phyloP scores from a whole-genome alignment of 2,329 filamentous ascomycete species.

The Parascedosporium putredinis region DNA sequence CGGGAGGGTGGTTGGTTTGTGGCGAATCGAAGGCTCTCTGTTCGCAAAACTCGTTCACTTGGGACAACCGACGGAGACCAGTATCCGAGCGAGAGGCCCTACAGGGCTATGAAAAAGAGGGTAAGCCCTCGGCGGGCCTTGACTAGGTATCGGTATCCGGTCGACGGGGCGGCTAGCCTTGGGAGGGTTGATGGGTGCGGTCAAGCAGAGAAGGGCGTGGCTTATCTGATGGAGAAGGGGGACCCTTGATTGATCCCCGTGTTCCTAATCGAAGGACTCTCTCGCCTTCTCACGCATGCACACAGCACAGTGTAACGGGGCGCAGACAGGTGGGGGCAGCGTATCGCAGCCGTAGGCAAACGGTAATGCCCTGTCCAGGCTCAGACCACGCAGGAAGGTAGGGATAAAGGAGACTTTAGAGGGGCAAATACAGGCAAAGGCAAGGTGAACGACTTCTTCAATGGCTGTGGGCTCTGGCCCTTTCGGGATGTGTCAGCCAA shows the following conservation, averaged over 20 bases:
- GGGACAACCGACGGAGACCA: too few species aligned
- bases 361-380: neutral
- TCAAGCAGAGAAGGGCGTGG: neutral
- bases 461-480: neutral
- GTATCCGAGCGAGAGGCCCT: too few species aligned
- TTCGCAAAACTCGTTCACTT: too few species aligned
- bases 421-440: neutral
- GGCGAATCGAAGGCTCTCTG: neutral
- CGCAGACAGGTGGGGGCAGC: too few species aligned
- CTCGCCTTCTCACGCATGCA: too few species aligned
- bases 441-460: neutral
- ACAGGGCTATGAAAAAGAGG: neutral
- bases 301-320: too few species aligned
- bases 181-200: neutral
- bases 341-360: neutral
- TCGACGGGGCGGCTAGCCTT: neutral
- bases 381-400: too few species aligned
- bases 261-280: too few species aligned
- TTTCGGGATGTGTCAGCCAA: neutral
- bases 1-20: neutral
- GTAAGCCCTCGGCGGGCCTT: neutral
- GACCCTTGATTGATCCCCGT: too few species aligned
- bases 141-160: neutral
- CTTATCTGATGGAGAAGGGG: neutral
- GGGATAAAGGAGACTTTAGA: neutral